A percentile compares a stretch with the other conserved stretches of the same genome.
phyloP scores from a whole-genome alignment of 139 green algal species.

The Dunaliella sp. region DNA sequence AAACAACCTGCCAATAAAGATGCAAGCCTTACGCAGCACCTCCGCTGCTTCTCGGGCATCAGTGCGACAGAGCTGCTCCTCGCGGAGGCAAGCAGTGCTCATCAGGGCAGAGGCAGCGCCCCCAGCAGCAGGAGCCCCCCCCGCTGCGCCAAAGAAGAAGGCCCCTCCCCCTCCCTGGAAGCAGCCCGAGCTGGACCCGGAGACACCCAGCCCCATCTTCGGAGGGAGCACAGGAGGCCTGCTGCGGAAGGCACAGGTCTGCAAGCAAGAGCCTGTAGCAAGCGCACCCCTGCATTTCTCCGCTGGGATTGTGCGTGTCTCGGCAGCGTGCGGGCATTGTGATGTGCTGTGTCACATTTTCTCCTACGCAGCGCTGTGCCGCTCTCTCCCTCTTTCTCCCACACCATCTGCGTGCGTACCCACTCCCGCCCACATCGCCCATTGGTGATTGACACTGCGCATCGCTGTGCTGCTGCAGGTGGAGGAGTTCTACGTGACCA shows the following conservation, averaged over 20 bases:
- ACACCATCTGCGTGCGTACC: too few relatives aligned
- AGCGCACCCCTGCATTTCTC: too few relatives aligned
- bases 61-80: background rate
- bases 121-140: background rate
- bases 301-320: too few relatives aligned
- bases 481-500: constrained; percentile 97
- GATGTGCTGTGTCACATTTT: too few relatives aligned
- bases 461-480: constrained; percentile 50
- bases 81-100: background rate
- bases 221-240: constrained; percentile 96
- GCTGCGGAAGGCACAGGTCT: constrained; percentile 87
- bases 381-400: too few relatives aligned
- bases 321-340: too few relatives aligned
- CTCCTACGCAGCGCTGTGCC: too few relatives aligned
- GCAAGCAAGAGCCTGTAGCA: too few relatives aligned
- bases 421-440: too few relatives aligned
- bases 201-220: constrained; percentile 96
- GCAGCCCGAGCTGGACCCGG: constrained; percentile 82
- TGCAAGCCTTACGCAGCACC: background rate
- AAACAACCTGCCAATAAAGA: background rate
- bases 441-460: too few relatives aligned
- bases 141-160: constrained; percentile 17
- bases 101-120: constrained; percentile 8
- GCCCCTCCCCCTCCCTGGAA: constrained; percentile 62
- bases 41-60: background rate